These are phyloP conservation scores for Lodderomyces parapsilosis DNA, from an alignment of 1,139 yeast species.

Conservation along the genomic window DNA sequence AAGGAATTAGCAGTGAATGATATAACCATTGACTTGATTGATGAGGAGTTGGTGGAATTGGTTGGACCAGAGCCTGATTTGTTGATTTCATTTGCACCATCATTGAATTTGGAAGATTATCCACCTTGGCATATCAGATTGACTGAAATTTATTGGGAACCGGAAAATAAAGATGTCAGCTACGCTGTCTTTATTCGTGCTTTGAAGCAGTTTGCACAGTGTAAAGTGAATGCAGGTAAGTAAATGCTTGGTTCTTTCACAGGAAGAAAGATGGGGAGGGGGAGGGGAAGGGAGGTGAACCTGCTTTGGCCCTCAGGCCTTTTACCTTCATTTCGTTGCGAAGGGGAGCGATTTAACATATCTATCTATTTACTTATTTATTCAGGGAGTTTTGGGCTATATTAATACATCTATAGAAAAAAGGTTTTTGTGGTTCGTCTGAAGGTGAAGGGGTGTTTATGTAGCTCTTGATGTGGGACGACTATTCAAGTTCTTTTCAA, in stretches of 20 bases:
- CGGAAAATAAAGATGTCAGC: conserved; percentile 74
- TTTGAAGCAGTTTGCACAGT: conserved; percentile 70
- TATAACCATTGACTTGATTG: conserved; percentile 70
- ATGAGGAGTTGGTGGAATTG: conserved; percentile 69
- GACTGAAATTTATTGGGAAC: conserved; percentile 88
- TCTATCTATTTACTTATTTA: too few relatives aligned
- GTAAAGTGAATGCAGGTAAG: conserved; percentile 87
- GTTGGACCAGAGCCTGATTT: conserved; percentile 93
- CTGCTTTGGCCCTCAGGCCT: too few relatives aligned
- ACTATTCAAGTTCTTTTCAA: too few relatives aligned
- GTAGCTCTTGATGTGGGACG: too few relatives aligned
- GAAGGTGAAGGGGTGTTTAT: too few relatives aligned
- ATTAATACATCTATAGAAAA: too few relatives aligned
- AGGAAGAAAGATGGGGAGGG: too few relatives aligned
- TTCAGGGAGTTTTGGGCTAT: too few relatives aligned
- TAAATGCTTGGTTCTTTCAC: conserved; percentile 19
- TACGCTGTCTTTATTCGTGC: conserved; percentile 88
- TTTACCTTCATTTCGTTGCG: too few relatives aligned
- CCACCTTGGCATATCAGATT: conserved; percentile 98
- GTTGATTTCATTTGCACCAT: conserved; percentile 80
- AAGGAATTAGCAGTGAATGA: conserved; percentile 65
- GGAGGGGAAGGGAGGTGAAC: background rate
- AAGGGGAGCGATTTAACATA: background rate
- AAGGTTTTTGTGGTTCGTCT: too few relatives aligned
- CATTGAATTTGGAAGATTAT: conserved; percentile 83